Percentiles rank a stretch among this genome's conserved stretches.
phyloP scores from a whole-genome alignment of 1,139 yeast genomes.

The Geotrichum fermentans region DNA sequence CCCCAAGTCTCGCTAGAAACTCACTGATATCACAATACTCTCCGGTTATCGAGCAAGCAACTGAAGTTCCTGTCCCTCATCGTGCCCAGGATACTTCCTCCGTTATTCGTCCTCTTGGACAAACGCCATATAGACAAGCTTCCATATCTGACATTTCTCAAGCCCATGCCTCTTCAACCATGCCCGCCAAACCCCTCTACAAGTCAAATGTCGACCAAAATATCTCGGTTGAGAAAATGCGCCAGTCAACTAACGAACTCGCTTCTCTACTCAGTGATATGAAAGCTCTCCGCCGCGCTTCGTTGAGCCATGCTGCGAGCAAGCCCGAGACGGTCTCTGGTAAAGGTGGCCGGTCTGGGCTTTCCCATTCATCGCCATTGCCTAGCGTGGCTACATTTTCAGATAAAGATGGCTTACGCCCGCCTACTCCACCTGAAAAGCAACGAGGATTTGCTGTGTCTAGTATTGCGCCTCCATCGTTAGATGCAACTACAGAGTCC shows the following conservation, averaged over 20 bases:
- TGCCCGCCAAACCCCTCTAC: background rate
- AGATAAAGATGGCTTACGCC: too few relatives aligned
- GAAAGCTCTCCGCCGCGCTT: slow-evolving; percentile 25
- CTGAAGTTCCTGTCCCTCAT: slow-evolving; percentile 17
- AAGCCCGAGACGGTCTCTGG: too few relatives aligned
- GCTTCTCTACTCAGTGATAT: slow-evolving; percentile 26
- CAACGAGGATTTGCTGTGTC: background rate
- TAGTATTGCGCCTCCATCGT: background rate
- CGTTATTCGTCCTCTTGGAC: slow-evolving; percentile 8
- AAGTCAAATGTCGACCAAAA: background rate
- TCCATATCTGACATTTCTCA: slow-evolving; percentile 14
- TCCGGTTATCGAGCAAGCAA: slow-evolving; percentile 24
- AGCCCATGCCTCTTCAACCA: background rate
- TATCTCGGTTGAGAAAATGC: slow-evolving; percentile 23
- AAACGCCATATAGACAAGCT: slow-evolving; percentile 12
- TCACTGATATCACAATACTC: slow-evolving; percentile 23
- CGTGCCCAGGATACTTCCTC: too few relatives aligned
- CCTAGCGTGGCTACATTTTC: too few relatives aligned
- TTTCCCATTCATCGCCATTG: too few relatives aligned
- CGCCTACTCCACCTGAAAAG: background rate
- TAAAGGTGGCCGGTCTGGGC: too few relatives aligned
- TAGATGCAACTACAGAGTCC: background rate
- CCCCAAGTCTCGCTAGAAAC: slow-evolving; percentile 20
- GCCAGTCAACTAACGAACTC: slow-evolving; percentile 28
- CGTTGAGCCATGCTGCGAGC: too few relatives aligned